phyloP scores from a whole-genome alignment of 257 asterid species.

The Penstemon davidsonii region DNA sequence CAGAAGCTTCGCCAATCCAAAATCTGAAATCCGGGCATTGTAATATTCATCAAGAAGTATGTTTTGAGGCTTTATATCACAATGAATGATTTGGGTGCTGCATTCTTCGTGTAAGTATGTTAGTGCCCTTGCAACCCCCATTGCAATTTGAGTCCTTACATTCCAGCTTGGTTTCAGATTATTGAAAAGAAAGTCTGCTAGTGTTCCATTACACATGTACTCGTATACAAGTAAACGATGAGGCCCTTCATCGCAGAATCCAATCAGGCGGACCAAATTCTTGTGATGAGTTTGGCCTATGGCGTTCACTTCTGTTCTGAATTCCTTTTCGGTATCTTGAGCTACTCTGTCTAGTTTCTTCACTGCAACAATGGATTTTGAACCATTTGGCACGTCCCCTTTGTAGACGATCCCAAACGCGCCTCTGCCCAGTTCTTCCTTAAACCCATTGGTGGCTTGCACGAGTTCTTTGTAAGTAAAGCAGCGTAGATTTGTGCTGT shows the following conservation, averaged over 20 bases:
- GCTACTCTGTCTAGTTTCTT: constrained; percentile 48
- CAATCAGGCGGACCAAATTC: constrained; percentile 55
- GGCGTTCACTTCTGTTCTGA: constrained; percentile 50
- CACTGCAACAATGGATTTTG: constrained; percentile 36
- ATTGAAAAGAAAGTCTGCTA: constrained; percentile 44
- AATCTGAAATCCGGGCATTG: constrained; percentile 54
- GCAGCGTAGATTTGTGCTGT: constrained; percentile 26
- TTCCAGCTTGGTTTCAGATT: constrained; percentile 46
- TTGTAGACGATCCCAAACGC: constrained; percentile 64
- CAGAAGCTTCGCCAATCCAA: constrained; percentile 57
- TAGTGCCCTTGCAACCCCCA: constrained; percentile 52
- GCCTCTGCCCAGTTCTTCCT: constrained; percentile 56
- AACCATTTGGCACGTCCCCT: constrained; percentile 35
- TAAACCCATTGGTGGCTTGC: constrained; percentile 44
- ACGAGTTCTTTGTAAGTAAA: constrained; percentile 44
- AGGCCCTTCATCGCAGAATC: constrained; percentile 53
- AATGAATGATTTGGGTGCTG: constrained; percentile 50
- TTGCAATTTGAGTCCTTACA: constrained; percentile 45
- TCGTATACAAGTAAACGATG: constrained; percentile 46
- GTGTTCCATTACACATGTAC: constrained; percentile 48
- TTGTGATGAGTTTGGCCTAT: constrained; percentile 67
- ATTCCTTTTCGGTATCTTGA: constrained; percentile 58
- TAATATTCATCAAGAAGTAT: constrained; percentile 49
- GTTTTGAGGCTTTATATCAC: constrained; percentile 66
- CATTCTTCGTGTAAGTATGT: constrained; percentile 55